Base-by-base conservation (phyloP, 1,284 basidiomycete genomes). In the Ganoderma lingzhi region DNA sequence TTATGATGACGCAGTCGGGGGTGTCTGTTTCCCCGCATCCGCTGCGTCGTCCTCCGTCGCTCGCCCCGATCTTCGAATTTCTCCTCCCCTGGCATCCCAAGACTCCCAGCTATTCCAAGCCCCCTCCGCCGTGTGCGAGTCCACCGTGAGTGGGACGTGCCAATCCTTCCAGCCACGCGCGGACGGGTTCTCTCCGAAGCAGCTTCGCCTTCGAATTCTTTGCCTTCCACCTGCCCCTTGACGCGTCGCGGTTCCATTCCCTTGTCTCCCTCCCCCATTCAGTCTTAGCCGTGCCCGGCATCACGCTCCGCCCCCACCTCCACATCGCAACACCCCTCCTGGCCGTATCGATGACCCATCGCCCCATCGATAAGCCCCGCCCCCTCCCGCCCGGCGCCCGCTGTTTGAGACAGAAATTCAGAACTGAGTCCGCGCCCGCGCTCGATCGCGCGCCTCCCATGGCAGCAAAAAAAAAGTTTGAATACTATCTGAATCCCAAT, bases 11-110 rank as follows among this genome's bases (percentile, higher is more conserved):
- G 69, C 69, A 70, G 44, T 37, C 64, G 60, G 45, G 58, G 44
- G n/a, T 35, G 66, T 61, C 69, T 70, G 62, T 68, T 73, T 70
- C 71, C 69, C 71, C 71, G 69, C 69, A 69, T 48, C 69, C 67
- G 62, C 8, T 23, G 23, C 23, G 23, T 23, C 60, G 14, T 37
- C 56, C 23, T 23, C 23, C 23, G 23, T 64, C 41, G 28, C 23
- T 30, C 63, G 17, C 45, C 35, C 63, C 53, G 42, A 60, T 65
- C 64, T 45, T 65, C 64, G 58, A 48, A 48, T 12, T 15, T 45
- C 41, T 58, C 42, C 41, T 32, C 19, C 32, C 45, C 23, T 23
- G 23, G 23, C 23, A 23, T 23, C 23, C 23, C 23, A 23, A 23
- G 23, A 48, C 19, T 23, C n/a, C 19, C 45, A n/a, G 17, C 6